Evolutionary conservation across 768 basidiomycete genomes (phyloP), one percentile per base, ranked within the genome.

Genomic region (Russula sp.): DNA sequence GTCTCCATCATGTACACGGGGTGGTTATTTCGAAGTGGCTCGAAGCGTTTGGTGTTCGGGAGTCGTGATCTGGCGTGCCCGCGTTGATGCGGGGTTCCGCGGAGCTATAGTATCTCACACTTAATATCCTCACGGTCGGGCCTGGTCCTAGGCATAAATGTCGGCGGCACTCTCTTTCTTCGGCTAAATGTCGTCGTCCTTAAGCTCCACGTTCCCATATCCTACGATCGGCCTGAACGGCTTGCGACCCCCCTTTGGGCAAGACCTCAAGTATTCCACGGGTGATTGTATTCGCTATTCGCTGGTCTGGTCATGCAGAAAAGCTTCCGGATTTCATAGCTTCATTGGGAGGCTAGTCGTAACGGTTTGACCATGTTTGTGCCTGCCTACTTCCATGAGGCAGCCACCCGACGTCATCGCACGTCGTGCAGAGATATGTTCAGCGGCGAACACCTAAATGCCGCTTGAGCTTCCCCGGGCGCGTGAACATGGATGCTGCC

Each of bases 1-100:
- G 22, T 53, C 20, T 4, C 13, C n/a, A 32, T 32, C 4, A 18
- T 6, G 11, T 18, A 31, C 44, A 32, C 13, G 37, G 53, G 1
- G 7, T 27, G 10, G 42, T 18, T 34, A 27, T 32, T 35, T 48
- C n/a, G 60, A 47, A 60, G 44, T 20, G 16, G 35, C 44, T 37
- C 39, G 40, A 14, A 16, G 22, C 42, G 16, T 44, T 10, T 52
- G 56, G n/a, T 27, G 53, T 20, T 18, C 14, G 20, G 11, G 13
- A 8, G 1, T 13, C 22, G 18, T 27, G 27, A 39, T 52, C 52
- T 35, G 60, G 39, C 11, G 45, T 55, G 37, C 45, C 20, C 51
- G 40, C 20, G 52, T 40, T 59, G 49, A 51, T 59, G 58, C 49
- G 58, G 40, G 40, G 49, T 60, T 53, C 52, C 44, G 52, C 59